Evolutionary conservation across 129 eudicot genomes (phyloP), one percentile per base, ranked within the genome.

Genomic region (Pseudognaphalium luteoalbum): DNA sequence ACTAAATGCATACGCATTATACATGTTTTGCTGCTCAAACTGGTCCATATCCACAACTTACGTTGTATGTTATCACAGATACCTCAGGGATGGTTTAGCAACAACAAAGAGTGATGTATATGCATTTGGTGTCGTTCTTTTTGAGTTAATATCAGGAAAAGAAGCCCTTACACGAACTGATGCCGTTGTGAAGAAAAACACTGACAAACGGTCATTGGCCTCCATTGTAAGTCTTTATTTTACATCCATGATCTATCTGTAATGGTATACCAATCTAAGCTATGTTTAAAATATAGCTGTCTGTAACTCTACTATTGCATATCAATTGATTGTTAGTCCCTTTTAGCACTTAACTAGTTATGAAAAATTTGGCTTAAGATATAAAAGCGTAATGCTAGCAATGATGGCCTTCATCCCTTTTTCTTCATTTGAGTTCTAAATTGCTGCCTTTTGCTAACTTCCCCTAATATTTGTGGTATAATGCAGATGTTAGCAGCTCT

Each of bases 61-160:
- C 37, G 35, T 62, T 19, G 20, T 70, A 44, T 61, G 44, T 20
- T 70, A 14, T 75, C 72, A 58, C 79, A 94, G 98, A 82, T 94
- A 91, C 84, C 81, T 94, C 76, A 85, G 92, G 77, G 93, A 94
- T 71, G 97, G 96, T 1, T 74, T 84, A 41, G 99, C 97, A 22
- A 85, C 99, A 50, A 87, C 66, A 34, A 94, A 89, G 56, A 91
- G 92, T n/a, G 99, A 94, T 74, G 92, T 94, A 22, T 94, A 89
- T 68, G 99, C 99, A 60, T 94, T 87, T 80, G 99, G 99, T 32
- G 96, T 94, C 60, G 90, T 94, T 34, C 97, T 94, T 54, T 91
- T 91, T 32, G 99, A 91, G 83, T 69, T 91, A 41, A 82, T 91
- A 83, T 87, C 99, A 8, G 99, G 97, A 67, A 94, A 90, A 78